Evolutionary conservation across 805 yeast species (phyloP).

Genomic region (Kluyveromyces lactis): DNA sequence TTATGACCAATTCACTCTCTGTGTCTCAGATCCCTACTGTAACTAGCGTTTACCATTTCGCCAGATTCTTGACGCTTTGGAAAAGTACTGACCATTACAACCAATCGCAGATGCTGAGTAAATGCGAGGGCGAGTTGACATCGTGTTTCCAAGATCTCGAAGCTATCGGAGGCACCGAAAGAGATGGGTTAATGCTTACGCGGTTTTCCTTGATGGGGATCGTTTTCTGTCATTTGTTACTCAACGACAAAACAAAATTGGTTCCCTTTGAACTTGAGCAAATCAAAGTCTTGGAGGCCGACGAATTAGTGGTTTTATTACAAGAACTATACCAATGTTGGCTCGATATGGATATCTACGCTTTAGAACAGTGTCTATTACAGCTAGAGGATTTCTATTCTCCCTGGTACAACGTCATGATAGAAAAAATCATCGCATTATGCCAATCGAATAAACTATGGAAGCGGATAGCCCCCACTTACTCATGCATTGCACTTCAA

Average conservation of each 20-base stretch:
- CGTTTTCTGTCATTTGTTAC: constrained; percentile 18
- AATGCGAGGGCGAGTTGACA: constrained; percentile 1
- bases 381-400: constrained; percentile 6
- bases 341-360: constrained; percentile 9
- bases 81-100: constrained; percentile 1
- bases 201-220: constrained; percentile 19
- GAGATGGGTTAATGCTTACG: constrained; percentile 8
- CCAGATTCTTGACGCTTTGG: background rate
- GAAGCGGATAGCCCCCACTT: constrained; percentile 21
- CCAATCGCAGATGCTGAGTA: background rate
- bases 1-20: background rate
- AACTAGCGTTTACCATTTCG: constrained; percentile 3
- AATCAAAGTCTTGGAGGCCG: constrained; percentile 14
- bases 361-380: constrained; percentile 10
- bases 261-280: constrained; percentile 27
- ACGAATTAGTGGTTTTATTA: constrained; percentile 10
- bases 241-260: constrained; percentile 11
- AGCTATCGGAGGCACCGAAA: constrained; percentile 9
- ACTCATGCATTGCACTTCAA: constrained; percentile 21
- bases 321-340: constrained; percentile 12
- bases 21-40: constrained; percentile 3
- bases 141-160: constrained; percentile 1
- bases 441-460: constrained; percentile 19
- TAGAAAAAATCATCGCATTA: constrained; percentile 11
- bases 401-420: constrained; percentile 9